These are phyloP conservation scores for Xylaria acuta DNA, from an alignment of 495 filamentous ascomycete genomes.

Conservation along the genomic window DNA sequence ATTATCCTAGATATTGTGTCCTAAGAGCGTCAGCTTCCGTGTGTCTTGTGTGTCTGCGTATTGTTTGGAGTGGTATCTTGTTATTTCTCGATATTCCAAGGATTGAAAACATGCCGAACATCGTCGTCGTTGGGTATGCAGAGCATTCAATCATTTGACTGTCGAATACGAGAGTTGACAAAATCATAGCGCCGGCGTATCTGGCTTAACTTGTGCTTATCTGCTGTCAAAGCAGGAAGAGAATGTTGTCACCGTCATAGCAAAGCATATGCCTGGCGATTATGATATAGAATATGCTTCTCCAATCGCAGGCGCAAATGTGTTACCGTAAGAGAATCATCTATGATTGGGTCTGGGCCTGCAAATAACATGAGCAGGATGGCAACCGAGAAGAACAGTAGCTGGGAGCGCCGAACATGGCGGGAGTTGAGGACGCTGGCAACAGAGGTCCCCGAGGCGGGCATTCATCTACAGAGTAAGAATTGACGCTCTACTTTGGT, in stretches of 20 bases:
- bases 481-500: background rate
- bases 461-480: constrained; percentile 84
- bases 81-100: background rate
- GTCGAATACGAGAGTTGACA: constrained; percentile 25
- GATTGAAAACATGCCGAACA: constrained; percentile 35
- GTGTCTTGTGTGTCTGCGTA: background rate
- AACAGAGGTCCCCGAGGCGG: constrained; percentile 79
- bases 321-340: constrained; percentile 68
- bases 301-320: constrained; percentile 95
- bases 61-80: background rate
- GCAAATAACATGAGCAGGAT: constrained; percentile 38
- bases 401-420: constrained; percentile 74
- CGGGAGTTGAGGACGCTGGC: constrained; percentile 69
- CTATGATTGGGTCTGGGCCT: background rate
- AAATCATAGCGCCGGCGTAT: constrained; percentile 78
- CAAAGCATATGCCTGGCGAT: constrained; percentile 98
- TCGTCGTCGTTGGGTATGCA: constrained; percentile 70
- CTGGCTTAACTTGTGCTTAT: constrained; percentile 90
- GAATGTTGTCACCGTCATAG: constrained; percentile 75
- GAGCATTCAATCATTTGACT: constrained; percentile 13
- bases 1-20: background rate
- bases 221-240: constrained; percentile 75
- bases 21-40: background rate
- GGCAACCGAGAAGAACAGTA: constrained; percentile 45
- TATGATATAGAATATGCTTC: constrained; percentile 97